A percentile compares a stretch with the other conserved stretches of the same genome.
Evolutionary conservation across 129 eudicot genomes (phyloP).

Genomic region (Ambrosia artemisiifolia): DNA sequence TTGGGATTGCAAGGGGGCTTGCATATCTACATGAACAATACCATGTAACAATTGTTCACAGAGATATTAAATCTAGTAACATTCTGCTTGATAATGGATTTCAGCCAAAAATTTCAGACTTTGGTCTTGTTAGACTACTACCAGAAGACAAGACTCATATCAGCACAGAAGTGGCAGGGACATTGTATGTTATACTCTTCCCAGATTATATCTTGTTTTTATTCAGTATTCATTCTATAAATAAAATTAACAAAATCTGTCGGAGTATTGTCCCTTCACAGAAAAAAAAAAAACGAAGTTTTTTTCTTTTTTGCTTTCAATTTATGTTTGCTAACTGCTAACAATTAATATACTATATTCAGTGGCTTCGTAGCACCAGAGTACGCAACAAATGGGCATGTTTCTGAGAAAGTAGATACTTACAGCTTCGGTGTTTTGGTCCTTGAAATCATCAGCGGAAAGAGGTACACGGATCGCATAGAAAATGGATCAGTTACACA

Average conservation of each 20-base stretch:
- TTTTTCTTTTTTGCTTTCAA: too few relatives aligned
- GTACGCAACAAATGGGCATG: slow-evolving; percentile 63
- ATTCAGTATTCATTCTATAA: too few relatives aligned
- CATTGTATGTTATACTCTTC: too few relatives aligned
- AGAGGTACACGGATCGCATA: slow-evolving; percentile 41
- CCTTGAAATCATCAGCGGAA: slow-evolving; percentile 70
- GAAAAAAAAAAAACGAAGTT: too few relatives aligned
- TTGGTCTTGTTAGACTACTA: slow-evolving; percentile 65
- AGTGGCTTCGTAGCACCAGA: slow-evolving; percentile 77
- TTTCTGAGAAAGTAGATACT: slow-evolving; percentile 71
- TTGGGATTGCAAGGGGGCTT: slow-evolving; percentile 66
- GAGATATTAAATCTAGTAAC: slow-evolving; percentile 70
- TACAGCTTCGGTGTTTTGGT: slow-evolving; percentile 69
- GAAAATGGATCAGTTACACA: slow-evolving; percentile 26
- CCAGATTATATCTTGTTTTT: too few relatives aligned
- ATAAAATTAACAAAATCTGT: too few relatives aligned
- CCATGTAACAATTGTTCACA: slow-evolving; percentile 65
- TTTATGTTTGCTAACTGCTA: too few relatives aligned
- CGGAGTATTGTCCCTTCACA: too few relatives aligned
- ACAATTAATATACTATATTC: too few relatives aligned
- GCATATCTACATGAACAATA: slow-evolving; percentile 78
- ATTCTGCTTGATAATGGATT: slow-evolving; percentile 55
- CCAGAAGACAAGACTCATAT: slow-evolving; percentile 67
- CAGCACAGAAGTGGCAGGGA: slow-evolving; percentile 57
- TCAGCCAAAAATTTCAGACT: slow-evolving; percentile 70